Conservation (phyloP, 2,329 filamentous ascomycete species). For the Ophiostoma perfectum region DNA sequence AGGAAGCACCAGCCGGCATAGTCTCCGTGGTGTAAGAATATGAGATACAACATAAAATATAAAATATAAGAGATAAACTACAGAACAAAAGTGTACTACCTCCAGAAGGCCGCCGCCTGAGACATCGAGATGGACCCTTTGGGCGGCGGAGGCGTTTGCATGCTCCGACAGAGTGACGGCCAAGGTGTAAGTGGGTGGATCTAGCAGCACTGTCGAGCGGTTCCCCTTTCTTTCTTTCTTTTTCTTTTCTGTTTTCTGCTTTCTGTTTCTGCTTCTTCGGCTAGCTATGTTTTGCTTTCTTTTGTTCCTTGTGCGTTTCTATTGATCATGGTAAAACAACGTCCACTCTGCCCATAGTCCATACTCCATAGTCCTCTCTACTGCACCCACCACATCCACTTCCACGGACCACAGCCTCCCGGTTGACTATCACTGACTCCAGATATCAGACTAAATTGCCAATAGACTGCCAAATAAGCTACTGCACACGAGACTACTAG, state of each 20-base stretch:
- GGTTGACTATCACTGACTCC: background rate
- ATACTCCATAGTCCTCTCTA: background rate
- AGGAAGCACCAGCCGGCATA: background rate
- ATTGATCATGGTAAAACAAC: background rate
- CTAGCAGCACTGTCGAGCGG: background rate
- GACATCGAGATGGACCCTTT: constrained; percentile 6
- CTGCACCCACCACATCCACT: background rate
- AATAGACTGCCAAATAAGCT: background rate
- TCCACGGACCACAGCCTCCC: constrained; percentile 4
- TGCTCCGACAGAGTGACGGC: background rate
- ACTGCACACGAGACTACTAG: background rate
- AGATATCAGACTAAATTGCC: background rate
- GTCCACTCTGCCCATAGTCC: background rate
- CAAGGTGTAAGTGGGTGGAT: background rate
- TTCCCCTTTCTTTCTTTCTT: background rate
- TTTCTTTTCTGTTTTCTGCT: background rate
- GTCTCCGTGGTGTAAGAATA: background rate
- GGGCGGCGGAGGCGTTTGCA: background rate
- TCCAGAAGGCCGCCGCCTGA: background rate
- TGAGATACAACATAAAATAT: background rate
- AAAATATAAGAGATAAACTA: background rate
- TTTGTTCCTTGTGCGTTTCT: background rate
- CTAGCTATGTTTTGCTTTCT: background rate
- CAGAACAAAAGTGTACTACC: background rate
- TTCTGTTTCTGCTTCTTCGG: background rate